phyloP scores from a whole-genome alignment of 192 early-diverging fungal genomes.

The Rhizoclosmatium sp. region DNA sequence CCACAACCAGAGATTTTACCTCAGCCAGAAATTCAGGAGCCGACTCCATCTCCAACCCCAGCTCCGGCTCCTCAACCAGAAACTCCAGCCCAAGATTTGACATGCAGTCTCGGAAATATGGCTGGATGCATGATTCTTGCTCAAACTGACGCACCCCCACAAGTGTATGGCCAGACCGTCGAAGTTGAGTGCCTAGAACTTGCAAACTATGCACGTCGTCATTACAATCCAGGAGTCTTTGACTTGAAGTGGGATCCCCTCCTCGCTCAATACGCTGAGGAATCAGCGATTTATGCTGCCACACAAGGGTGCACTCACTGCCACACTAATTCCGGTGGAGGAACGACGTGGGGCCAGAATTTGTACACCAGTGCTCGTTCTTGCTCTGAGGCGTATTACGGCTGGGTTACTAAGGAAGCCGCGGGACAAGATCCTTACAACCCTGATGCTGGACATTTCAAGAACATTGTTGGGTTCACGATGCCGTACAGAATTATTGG shows the following conservation, averaged over 20 bases:
- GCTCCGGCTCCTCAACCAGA: background rate
- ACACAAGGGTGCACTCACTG: background rate
- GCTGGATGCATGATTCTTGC: background rate
- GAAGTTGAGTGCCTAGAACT: background rate
- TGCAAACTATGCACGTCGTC: constrained; percentile 8
- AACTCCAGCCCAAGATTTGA: background rate
- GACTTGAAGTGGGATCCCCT: background rate
- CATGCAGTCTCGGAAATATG: background rate
- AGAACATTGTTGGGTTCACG: constrained; percentile 19
- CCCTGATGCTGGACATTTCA: constrained; percentile 16
- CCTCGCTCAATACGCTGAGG: background rate
- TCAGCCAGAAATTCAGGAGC: background rate
- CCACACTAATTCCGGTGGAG: constrained; percentile 10
- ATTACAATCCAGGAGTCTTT: background rate
- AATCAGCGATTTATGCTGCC: background rate
- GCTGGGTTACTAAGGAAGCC: constrained; percentile 22
- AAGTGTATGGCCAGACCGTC: background rate
- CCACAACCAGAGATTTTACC: background rate
- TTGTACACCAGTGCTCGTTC: background rate
- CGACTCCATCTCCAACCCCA: background rate
- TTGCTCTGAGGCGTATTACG: constrained; percentile 16
- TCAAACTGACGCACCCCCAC: background rate
- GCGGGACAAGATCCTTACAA: constrained; percentile 6
- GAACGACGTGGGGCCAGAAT: constrained; percentile 3
- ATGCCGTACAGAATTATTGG: constrained; percentile 1